Base-by-base conservation (phyloP, 179 eudicot species). In the Silene noctiflora region DNA sequence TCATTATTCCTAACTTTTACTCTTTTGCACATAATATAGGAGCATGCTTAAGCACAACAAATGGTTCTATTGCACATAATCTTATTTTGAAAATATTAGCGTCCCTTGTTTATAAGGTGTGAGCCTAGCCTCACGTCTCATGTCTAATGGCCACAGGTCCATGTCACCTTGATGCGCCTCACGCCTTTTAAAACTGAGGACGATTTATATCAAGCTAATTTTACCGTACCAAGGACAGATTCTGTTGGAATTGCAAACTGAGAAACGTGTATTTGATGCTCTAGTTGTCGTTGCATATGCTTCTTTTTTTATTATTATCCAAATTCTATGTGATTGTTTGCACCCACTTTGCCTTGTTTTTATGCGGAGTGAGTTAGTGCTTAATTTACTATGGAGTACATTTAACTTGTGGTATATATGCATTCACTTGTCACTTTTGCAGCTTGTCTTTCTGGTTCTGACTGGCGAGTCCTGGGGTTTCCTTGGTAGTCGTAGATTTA, bases 381-480 rank as follows among this genome's bases (percentile, higher is more conserved):
- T 6, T 25, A 53, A 71, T 46, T 63, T 29, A 55, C 69, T 70
- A 44, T 13, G n/a, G 58, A 51, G 58, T 51, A 3, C 12, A 33
- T 29, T 71, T 71, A n/a, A 16, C 35, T 11, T 73, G 22, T 71
- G 56, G 61, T 56, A 59, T 42, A 9, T 42, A 25, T 51, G 58
- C n/a, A 13, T 51, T 31, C 42, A 24, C 31, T 35, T 65, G 64
- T 71, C 65, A 29, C 21, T 69, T 59, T 68, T 84, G 82, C 91
- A 95, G 98, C 91, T 95, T 81, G 95, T 90, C 70, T 95, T 93
- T 77, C 79, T 89, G 77, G 85, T 89, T 80, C 86, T 93, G 74
- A 96, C 99, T 75, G 99, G 99, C 55, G 99, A 96, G 85, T 84
- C 96, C 55, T 96, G 99, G 99, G 99, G 99, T 73, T 96, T 85